A percentile compares a stretch with the other conserved stretches of the same genome.
Conservation (phyloP, 352 stramenopile species). For the Phytophthora vignae region DNA sequence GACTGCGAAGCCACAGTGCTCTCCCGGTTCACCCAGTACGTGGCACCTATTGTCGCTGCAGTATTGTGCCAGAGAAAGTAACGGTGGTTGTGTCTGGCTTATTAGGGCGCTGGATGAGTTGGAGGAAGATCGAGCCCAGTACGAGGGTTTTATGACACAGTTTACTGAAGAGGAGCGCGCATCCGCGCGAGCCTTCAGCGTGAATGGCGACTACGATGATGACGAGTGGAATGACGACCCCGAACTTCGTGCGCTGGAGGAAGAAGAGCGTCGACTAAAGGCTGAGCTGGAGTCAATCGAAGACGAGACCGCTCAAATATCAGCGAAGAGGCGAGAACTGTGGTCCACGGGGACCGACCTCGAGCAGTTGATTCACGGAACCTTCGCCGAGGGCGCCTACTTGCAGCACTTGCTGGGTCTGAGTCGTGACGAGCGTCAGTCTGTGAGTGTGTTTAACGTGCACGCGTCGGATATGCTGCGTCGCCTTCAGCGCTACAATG, state of each 20-base stretch:
- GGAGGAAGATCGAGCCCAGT: constrained; percentile 59
- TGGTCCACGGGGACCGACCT: constrained; percentile 81
- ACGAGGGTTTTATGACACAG: constrained; percentile 62
- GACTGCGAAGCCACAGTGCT: constrained; percentile 69
- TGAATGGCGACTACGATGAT: constrained; percentile 41
- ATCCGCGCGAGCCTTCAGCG: constrained; percentile 24
- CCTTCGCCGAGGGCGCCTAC: constrained; percentile 78
- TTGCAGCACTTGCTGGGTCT: constrained; percentile 78
- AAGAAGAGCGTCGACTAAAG: constrained; percentile 66
- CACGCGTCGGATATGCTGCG: constrained; percentile 86
- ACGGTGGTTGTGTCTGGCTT: constrained; percentile 13
- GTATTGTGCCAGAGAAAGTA: neutral
- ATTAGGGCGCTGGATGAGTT: constrained; percentile 53
- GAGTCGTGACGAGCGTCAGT: constrained; percentile 81
- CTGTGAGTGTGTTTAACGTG: constrained; percentile 76
- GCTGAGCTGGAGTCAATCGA: constrained; percentile 67
- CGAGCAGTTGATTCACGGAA: constrained; percentile 73
- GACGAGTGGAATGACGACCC: constrained; percentile 55
- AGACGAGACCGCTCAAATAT: constrained; percentile 60
- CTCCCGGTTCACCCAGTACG: constrained; percentile 64
- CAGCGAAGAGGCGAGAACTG: constrained; percentile 67
- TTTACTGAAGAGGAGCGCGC: constrained; percentile 46
- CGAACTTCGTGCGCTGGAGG: constrained; percentile 61
- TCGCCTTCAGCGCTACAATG: constrained; percentile 85
- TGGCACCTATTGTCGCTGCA: neutral